Base-by-base conservation (phyloP, 1,139 yeast genomes). In the Sugiyamaella sp. region DNA sequence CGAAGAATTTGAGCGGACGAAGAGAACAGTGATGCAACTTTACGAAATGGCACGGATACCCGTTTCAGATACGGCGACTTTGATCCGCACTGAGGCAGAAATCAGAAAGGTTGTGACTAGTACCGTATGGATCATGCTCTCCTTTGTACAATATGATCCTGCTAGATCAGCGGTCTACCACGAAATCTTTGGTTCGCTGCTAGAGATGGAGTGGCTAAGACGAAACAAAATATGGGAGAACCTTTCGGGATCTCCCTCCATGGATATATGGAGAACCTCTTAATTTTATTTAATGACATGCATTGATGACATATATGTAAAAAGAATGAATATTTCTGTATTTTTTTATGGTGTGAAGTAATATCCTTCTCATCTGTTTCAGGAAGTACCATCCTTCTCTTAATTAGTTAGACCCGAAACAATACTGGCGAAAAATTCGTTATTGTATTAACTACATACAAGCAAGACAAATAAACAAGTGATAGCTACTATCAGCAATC, bases 201-300 rank as follows among this genome's bases (percentile, higher is more conserved):
- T 66, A 27, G 68, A 66, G 22, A 58, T 66, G 50, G 70, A 66
- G 52, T 62, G 64, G 65, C 46, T 55, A 9, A 51, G 65, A 17
- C 52, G 65, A n/a, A 41, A 38, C 25, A 57, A 58, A 53, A 49
- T 62, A 5, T 40, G 38, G 21, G 50, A 46, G 9, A 46, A 46
- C 14, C 3, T 37, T 20, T 16, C 33, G 3, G 24, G 4, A 3
- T 8, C 39, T 33, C 37, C 43, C 14, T 22, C 43, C 17, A 33
- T 44, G 10, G 20, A 37, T n/a, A n/a, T 46, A 38, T 46, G 49
- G 43, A 21, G 12, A 29, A 22, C 51, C 3, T 19, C 14, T 25
- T 46, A 46, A 47, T 47, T 29, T 29, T 29, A 20, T 27, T 24
- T 47, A 41, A 47, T 37, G 37, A 46, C 29, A 45, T 22, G 33